Conservation (phyloP, 148 eudicot genomes). For the Tetragonia tetragonoides region DNA sequence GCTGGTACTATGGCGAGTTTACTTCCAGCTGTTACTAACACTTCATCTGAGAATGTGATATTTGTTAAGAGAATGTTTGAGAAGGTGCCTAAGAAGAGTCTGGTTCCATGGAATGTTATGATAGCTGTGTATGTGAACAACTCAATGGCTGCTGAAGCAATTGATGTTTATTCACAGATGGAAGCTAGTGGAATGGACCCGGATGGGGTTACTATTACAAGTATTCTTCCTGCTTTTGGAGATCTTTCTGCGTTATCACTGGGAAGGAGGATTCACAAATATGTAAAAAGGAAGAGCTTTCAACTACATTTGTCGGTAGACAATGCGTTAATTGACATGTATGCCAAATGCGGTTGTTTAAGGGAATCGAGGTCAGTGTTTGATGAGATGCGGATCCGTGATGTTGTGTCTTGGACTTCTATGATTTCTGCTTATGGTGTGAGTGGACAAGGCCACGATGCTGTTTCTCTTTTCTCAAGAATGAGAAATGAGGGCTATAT, state of each 20-base stretch:
- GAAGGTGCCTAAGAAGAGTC: slow-evolving; percentile 36
- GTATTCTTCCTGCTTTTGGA: slow-evolving; percentile 85
- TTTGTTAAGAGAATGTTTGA: slow-evolving; percentile 59
- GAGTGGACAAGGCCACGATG: slow-evolving; percentile 56
- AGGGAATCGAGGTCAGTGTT: slow-evolving; percentile 65
- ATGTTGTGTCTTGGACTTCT: slow-evolving; percentile 86
- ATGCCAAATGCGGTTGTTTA: slow-evolving; percentile 79
- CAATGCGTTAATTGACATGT: slow-evolving; percentile 83
- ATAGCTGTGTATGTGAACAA: slow-evolving; percentile 71
- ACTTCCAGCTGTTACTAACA: slow-evolving; percentile 62
- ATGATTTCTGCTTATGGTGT: slow-evolving; percentile 77
- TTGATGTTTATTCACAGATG: slow-evolving; percentile 60
- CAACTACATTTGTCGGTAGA: slow-evolving; percentile 61
- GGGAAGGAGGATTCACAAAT: slow-evolving; percentile 61
- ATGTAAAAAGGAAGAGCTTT: slow-evolving; percentile 44
- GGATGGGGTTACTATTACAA: slow-evolving; percentile 63
- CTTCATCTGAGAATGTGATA: slow-evolving; percentile 45
- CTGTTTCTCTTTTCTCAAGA: slow-evolving; percentile 47
- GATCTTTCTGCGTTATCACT: slow-evolving; percentile 69
- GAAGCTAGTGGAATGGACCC: slow-evolving; percentile 53
- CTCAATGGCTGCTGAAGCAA: slow-evolving; percentile 65
- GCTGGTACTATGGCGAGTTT: slow-evolving; percentile 80
- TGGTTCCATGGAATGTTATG: slow-evolving; percentile 83
- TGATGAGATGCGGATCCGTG: slow-evolving; percentile 50
- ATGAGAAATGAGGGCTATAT: slow-evolving; percentile 47